phyloP scores from a whole-genome alignment of 345 rosid genomes.

The Chamaenerion angustifolium region DNA sequence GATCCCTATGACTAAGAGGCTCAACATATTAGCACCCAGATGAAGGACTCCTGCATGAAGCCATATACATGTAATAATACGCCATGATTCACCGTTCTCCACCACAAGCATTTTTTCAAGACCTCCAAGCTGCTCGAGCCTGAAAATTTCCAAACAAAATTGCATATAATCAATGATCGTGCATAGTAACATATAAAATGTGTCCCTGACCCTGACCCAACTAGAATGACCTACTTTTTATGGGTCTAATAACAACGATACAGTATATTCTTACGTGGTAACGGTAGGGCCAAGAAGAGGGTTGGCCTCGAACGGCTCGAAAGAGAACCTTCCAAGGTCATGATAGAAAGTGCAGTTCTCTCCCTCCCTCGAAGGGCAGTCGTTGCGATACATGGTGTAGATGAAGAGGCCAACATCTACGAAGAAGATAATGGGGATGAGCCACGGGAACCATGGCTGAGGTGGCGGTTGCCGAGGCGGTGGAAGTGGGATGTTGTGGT shows the following conservation, averaged over 20 bases:
- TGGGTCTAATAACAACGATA: too few relatives aligned
- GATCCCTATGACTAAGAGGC: slow-evolving; percentile 65
- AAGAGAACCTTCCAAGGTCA: slow-evolving; percentile 41
- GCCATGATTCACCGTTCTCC: slow-evolving; percentile 49
- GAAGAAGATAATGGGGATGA: slow-evolving; percentile 41
- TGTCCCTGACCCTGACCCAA: too few relatives aligned
- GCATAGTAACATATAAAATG: not conserved
- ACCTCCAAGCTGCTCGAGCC: slow-evolving; percentile 67
- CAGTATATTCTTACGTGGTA: slow-evolving; percentile 32
- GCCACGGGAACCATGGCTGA: slow-evolving; percentile 57
- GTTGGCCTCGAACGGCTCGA: slow-evolving; percentile 33
- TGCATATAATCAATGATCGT: not conserved
- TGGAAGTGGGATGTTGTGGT: slow-evolving; percentile 23
- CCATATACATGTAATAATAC: slow-evolving; percentile 74
- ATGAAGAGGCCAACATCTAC: slow-evolving; percentile 30
- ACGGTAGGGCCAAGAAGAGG: slow-evolving; percentile 55
- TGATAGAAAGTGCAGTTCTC: slow-evolving; percentile 8
- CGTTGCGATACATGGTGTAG: slow-evolving; percentile 46
- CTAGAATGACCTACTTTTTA: too few relatives aligned
- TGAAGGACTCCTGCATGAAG: slow-evolving; percentile 83
- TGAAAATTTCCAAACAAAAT: slow-evolving; percentile 9
- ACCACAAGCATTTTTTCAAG: slow-evolving; percentile 44
- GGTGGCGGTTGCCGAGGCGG: slow-evolving; percentile 48
- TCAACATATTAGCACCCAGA: slow-evolving; percentile 58
- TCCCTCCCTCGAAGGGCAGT: slow-evolving; percentile 35